Evolutionary conservation across 495 filamentous ascomycete species (phyloP), one percentile per base, ranked within the genome.

Genomic region (Xylaria sp.): DNA sequence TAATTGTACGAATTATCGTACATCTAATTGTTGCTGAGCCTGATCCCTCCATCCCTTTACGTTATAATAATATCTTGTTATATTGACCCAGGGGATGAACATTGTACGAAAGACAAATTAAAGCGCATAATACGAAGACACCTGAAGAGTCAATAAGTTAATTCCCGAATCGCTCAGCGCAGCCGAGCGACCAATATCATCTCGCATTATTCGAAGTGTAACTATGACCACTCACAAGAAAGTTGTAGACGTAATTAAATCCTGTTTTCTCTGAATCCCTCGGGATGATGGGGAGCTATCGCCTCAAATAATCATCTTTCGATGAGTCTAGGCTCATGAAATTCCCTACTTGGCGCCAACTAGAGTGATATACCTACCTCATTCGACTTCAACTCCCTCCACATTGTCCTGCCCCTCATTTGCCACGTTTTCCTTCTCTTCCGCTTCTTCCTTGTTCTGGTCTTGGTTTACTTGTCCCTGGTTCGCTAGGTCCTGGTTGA

Each of bases 401-500:
- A 33, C 26, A 24, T n/a, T 66, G 24, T 33, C 35, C 11, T 21
- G 3, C 11, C 29, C 26, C 17, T 44, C 41, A 12, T 48, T 48
- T 44, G 14, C 61, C 24, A 29, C 61, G 43, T 48, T 64, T 26
- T 6, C 61, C n/a, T 35, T 35, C 26, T 64, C 61, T 35, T 19
- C 43, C 43, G 40, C 11, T 31, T n/a, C 29, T 2, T 64, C 26
- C 9, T 64, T 46, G 24, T 15, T 21, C 8, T 61, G n/a, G 8
- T 15, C 62, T 52, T 66, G 40, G 15, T 53, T 48, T n/a, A 12
- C 43, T n/a, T 61, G 33, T 17, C 50, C 62, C 26, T 46, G n/a
- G 5, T 62, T 35, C 7, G 35, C 61, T 26, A 48, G 21, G 8
- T 57, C 46, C 35, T 67, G 24, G n/a, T 55, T 37, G 44, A 21